Percentiles rank a stretch among this genome's conserved stretches.
phyloP scores from a whole-genome alignment of 1,139 yeast species.

The Taphrina betulina region DNA sequence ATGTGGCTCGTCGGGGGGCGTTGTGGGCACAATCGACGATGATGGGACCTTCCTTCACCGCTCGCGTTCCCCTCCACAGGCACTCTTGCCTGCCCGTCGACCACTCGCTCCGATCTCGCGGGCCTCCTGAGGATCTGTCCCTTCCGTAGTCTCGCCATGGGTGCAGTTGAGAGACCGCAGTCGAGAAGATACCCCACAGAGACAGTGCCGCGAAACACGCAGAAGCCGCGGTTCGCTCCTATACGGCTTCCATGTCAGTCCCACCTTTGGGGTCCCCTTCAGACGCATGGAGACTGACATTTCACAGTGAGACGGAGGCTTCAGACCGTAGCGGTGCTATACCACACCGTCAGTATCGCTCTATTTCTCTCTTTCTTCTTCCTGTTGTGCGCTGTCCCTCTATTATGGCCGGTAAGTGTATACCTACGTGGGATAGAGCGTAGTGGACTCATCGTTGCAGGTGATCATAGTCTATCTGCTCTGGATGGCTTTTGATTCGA shows the following conservation, averaged over 20 bases:
- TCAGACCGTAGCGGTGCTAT: constrained; percentile 68
- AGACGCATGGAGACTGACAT: constrained; percentile 11
- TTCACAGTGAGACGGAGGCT: constrained; percentile 51
- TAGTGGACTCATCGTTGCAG: not conserved
- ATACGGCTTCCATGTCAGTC: constrained; percentile 26
- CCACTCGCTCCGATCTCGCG: no score
- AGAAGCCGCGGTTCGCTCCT: constrained; percentile 27
- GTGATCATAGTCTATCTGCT: constrained; percentile 23
- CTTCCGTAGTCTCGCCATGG: no score
- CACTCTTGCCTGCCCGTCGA: no score
- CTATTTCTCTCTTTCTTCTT: constrained; percentile 26
- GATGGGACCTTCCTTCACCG: no score
- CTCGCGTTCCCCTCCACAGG: no score
- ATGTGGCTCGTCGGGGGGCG: no score
- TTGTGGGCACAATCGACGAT: no score
- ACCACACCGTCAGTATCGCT: constrained; percentile 50
- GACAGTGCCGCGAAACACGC: constrained; percentile 2
- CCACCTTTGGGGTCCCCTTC: not conserved
- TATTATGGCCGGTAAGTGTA: constrained; percentile 40
- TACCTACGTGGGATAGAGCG: not conserved
- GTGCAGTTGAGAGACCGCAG: no score
- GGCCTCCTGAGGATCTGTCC: no score
- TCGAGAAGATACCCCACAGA: constrained; percentile 17
- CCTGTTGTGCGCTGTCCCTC: constrained; percentile 26
- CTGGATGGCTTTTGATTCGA: constrained; percentile 31